Evolutionary conservation across 2,329 filamentous ascomycete genomes (phyloP).

Genomic region (Aureobasidium lini): DNA sequence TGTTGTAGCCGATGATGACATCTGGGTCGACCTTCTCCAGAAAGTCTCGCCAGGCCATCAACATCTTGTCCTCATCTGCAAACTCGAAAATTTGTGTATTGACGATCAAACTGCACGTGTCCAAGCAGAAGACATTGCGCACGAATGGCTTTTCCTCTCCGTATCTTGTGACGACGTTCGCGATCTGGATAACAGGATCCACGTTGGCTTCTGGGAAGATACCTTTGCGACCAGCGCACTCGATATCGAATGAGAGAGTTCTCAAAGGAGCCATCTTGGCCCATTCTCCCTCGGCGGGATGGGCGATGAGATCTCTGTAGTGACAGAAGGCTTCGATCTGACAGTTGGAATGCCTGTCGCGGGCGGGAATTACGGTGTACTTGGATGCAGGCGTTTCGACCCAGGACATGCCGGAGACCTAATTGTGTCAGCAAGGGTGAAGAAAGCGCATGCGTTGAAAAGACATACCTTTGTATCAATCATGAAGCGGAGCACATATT

Average conservation of each 20-base stretch:
- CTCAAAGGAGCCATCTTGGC: constrained; percentile 94
- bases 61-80: constrained; percentile 74
- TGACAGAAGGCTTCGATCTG: constrained; percentile 88
- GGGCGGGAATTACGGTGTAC: constrained; percentile 61
- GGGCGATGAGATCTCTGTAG: constrained; percentile 76
- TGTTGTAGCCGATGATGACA: constrained; percentile 98
- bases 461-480: constrained; percentile 73
- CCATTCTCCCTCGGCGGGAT: constrained; percentile 88
- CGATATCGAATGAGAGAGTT: constrained; percentile 94
- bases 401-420: constrained; percentile 96
- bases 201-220: constrained; percentile 89
- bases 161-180: constrained; percentile 88
- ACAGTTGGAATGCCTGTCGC: constrained; percentile 77
- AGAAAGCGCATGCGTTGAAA: not conserved
- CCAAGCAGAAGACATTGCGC: constrained; percentile 90
- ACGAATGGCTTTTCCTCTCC: constrained; percentile 95
- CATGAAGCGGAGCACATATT: constrained; percentile 95
- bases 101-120: constrained; percentile 86
- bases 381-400: constrained; percentile 71
- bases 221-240: constrained; percentile 94
- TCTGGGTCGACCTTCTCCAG: constrained; percentile 86
- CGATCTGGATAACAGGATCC: constrained; percentile 96
- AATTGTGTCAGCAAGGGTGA: constrained; percentile 12
- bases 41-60: constrained; percentile 88
- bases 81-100: constrained; percentile 89